Evolutionary conservation across 2,329 filamentous ascomycete species (phyloP).

Genomic region (Ceratocystiopsis minuta): DNA sequence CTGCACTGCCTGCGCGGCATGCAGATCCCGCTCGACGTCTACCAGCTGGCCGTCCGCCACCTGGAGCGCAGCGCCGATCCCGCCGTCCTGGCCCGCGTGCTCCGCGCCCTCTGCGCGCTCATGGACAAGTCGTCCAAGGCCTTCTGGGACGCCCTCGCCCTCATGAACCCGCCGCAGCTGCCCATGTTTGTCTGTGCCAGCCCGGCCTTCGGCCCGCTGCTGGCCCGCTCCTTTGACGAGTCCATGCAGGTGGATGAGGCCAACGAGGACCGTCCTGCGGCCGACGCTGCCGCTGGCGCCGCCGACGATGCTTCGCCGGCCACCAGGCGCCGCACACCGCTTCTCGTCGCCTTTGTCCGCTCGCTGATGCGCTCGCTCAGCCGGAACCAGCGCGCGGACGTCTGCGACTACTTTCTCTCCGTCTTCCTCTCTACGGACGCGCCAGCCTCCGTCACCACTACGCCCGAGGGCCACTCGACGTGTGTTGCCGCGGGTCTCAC

Average conservation of each 20-base stretch:
- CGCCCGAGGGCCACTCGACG: constrained; percentile 37
- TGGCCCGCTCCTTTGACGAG: constrained; percentile 40
- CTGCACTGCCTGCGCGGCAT: constrained; percentile 62
- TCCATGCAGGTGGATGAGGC: constrained; percentile 20
- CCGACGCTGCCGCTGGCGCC: too few species aligned
- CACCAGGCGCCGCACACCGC: constrained; percentile 9
- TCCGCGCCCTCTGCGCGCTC: constrained; percentile 52
- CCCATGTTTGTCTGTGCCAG: constrained; percentile 72
- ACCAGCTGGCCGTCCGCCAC: constrained; percentile 38
- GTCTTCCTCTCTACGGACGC: constrained; percentile 39
- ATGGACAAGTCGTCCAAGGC: constrained; percentile 59
- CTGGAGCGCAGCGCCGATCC: constrained; percentile 26
- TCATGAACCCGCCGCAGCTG: constrained; percentile 61
- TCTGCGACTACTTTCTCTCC: constrained; percentile 60
- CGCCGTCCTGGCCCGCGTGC: constrained; percentile 45
- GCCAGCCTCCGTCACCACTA: constrained; percentile 29
- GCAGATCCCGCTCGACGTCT: constrained; percentile 60
- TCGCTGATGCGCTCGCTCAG: constrained; percentile 64
- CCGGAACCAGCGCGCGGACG: constrained; percentile 49
- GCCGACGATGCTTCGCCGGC: too few species aligned
- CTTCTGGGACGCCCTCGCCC: constrained; percentile 77
- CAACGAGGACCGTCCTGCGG: background rate
- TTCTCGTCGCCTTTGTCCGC: constrained; percentile 61
- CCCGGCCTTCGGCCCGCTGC: constrained; percentile 42
- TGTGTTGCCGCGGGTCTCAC: constrained; percentile 49